Evolutionary conservation across 2,329 filamentous ascomycete genomes (phyloP).

Genomic region (Pseudocercospora crystallina): DNA sequence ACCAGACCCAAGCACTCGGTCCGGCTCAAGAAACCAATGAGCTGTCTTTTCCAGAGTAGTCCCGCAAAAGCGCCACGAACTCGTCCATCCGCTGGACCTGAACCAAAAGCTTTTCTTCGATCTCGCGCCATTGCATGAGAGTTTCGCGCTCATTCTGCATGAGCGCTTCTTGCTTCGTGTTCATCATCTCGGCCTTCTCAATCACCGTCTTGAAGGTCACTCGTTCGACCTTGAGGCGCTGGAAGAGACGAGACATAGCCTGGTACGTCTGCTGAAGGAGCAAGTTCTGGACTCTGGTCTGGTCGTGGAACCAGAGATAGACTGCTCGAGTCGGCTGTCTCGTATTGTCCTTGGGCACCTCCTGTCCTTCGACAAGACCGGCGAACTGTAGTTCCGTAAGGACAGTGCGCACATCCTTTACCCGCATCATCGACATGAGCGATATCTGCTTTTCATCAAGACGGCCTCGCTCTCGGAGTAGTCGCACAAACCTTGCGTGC

Average conservation of each 20-base stretch:
- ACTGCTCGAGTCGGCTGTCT: constrained; percentile 79
- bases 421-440: constrained; percentile 76
- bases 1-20: neutral
- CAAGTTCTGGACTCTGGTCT: constrained; percentile 66
- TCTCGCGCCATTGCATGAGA: constrained; percentile 62
- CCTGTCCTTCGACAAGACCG: constrained; percentile 87
- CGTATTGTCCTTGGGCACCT: constrained; percentile 84
- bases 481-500: constrained; percentile 79
- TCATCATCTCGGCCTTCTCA: constrained; percentile 77
- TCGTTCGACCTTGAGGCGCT: constrained; percentile 76
- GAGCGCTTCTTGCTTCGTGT: constrained; percentile 80
- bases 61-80: constrained; percentile 67
- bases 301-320: constrained; percentile 90
- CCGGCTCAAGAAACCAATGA: constrained; percentile 23
- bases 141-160: constrained; percentile 70
- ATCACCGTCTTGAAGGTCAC: constrained; percentile 70
- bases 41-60: constrained; percentile 46
- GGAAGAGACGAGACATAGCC: constrained; percentile 79
- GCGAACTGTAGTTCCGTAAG: constrained; percentile 83
- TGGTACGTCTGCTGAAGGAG: constrained; percentile 84
- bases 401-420: constrained; percentile 79
- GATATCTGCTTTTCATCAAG: constrained; percentile 91
- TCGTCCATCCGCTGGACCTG: constrained; percentile 83
- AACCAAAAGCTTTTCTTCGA: constrained; percentile 69
- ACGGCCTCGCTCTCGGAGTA: constrained; percentile 83